Percentiles rank a stretch among this genome's conserved stretches.
Evolutionary conservation across 78 protist genomes (phyloP).

Genomic region (Dictyostelium capitatum): DNA sequence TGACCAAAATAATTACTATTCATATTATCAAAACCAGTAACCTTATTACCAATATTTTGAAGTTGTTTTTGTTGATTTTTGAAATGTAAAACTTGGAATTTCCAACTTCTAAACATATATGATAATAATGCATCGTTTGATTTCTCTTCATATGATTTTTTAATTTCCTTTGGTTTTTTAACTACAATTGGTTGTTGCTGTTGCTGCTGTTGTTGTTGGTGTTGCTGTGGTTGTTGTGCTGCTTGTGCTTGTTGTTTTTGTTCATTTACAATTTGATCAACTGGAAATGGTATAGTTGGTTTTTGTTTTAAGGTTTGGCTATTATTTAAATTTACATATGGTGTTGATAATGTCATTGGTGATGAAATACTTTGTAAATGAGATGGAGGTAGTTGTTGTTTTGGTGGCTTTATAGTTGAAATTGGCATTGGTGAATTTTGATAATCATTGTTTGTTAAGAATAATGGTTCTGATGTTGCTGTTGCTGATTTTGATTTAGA

Average conservation of each 20-base stretch:
- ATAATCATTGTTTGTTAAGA: neutral
- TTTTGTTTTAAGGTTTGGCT: neutral
- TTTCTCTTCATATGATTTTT: conserved; percentile 41
- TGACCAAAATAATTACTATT: too few species aligned
- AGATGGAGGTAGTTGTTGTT: neutral
- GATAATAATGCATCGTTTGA: neutral
- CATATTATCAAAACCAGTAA: neutral
- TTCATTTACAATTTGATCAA: neutral
- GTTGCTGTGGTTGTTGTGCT: neutral
- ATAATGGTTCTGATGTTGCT: neutral
- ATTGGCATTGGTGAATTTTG: neutral
- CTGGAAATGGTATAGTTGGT: neutral
- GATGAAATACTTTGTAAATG: neutral
- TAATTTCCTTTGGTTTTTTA: neutral
- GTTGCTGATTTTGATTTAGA: neutral
- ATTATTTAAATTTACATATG: neutral
- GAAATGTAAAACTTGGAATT: neutral
- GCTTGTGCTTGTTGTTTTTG: neutral
- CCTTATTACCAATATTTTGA: neutral
- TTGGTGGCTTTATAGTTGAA: neutral
- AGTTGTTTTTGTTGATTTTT: conserved; percentile 16
- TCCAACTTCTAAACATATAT: conserved; percentile 61
- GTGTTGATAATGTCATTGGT: conserved; percentile 16
- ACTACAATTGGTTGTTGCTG: neutral
- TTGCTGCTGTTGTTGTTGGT: neutral